A percentile compares a stretch with the other conserved stretches of the same genome.
These are phyloP conservation scores for Dactylorhiza incarnata DNA, from an alignment of 106 monocot species.

Conservation along the genomic window DNA sequence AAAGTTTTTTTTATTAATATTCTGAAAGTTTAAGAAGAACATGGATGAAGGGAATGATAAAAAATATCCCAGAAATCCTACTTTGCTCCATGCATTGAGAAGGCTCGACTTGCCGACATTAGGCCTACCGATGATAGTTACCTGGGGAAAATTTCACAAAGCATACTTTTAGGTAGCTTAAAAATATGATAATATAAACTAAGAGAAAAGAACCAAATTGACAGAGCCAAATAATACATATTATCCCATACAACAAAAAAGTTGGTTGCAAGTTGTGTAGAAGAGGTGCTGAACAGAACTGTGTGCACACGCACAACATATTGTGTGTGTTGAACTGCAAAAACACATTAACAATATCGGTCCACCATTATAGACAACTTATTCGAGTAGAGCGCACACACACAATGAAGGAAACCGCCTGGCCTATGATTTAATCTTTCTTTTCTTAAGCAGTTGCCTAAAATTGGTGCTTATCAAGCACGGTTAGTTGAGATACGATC, in stretches of 20 bases:
- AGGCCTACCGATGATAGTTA: constrained; percentile 89
- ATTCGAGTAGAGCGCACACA: no score
- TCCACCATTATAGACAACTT: no score
- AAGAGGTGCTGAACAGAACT: no score
- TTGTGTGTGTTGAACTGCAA: no score
- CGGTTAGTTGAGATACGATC: no score
- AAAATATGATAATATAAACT: background rate
- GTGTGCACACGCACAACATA: no score
- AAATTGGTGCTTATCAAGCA: no score
- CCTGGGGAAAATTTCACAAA: constrained; percentile 34
- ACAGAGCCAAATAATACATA: background rate
- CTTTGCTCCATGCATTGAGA: constrained; percentile 98
- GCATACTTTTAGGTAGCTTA: background rate
- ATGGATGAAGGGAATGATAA: background rate
- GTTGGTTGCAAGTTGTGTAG: background rate
- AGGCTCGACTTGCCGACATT: constrained; percentile 98
- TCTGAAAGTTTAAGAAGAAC: background rate
- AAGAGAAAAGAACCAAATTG: background rate
- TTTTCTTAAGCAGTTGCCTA: no score
- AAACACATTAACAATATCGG: no score
- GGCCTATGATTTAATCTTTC: no score
- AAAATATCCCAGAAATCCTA: constrained; percentile 26
- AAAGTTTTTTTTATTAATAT: background rate
- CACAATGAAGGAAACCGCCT: no score
- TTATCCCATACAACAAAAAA: background rate